Conservation (phyloP, 1,284 basidiomycete genomes). For the Neolentinus lepideus region DNA sequence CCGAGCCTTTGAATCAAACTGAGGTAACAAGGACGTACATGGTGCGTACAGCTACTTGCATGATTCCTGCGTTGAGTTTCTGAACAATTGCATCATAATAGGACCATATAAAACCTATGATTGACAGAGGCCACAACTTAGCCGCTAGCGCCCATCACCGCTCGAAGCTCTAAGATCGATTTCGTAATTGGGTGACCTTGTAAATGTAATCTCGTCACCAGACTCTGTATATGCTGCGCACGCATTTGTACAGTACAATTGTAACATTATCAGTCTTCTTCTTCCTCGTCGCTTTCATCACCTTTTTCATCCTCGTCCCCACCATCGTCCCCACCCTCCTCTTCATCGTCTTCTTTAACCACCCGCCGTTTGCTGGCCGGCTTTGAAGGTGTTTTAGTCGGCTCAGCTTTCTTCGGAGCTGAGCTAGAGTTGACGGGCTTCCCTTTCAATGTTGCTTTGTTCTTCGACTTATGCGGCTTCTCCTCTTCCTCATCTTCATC, state of each 20-base stretch:
- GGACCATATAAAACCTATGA: conserved; percentile 41
- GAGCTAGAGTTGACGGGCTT: not conserved
- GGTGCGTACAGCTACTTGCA: conserved; percentile 24
- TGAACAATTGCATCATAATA: conserved; percentile 12
- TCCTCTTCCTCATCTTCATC: conserved; percentile 23
- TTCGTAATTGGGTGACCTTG: no score
- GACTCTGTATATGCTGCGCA: no score
- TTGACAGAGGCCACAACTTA: conserved; percentile 34
- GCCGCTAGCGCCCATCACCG: conserved; percentile 10
- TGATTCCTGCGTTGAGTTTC: not conserved
- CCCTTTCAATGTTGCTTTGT: conserved; percentile 10
- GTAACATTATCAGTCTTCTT: not conserved
- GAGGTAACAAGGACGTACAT: conserved; percentile 47
- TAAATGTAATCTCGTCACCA: no score
- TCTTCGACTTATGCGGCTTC: conserved; percentile 13
- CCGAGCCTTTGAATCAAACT: conserved; percentile 55
- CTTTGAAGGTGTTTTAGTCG: conserved; percentile 9
- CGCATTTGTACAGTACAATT: no score
- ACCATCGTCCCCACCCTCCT: conserved; percentile 10
- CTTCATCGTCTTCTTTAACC: conserved; percentile 12
- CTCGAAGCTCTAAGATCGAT: conserved; percentile 16
- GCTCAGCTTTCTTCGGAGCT: not conserved
- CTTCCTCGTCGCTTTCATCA: conserved; percentile 6
- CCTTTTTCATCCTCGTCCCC: conserved; percentile 20
- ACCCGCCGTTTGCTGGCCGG: conserved; percentile 10